Conservation (phyloP, 805 yeast species). For the Pichia manshurica region DNA sequence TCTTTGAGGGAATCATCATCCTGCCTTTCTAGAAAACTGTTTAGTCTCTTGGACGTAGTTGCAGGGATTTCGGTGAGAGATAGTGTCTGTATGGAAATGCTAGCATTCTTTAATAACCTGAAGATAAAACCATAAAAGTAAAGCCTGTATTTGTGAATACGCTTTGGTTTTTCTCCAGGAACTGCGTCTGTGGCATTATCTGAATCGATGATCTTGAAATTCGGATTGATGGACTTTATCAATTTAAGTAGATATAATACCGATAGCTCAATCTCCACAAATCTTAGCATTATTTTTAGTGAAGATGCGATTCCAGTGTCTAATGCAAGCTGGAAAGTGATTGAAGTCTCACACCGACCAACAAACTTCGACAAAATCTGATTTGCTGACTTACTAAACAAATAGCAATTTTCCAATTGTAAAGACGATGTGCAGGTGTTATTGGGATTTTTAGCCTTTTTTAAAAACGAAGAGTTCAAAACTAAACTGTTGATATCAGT, state of each 20-base stretch:
- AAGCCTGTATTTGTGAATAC: slow-evolving; percentile 4
- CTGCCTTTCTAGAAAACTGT: slow-evolving; percentile 2
- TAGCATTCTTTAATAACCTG: slow-evolving; percentile 21
- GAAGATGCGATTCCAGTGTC: slow-evolving; percentile 17
- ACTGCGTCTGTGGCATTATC: neutral
- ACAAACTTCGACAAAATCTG: slow-evolving; percentile 11
- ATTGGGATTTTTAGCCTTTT: neutral
- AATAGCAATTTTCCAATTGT: slow-evolving; percentile 3
- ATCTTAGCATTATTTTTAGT: slow-evolving; percentile 11
- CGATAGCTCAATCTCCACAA: slow-evolving; percentile 17
- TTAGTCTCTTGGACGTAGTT: slow-evolving; percentile 13
- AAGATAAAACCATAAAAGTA: slow-evolving; percentile 17
- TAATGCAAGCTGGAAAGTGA: slow-evolving; percentile 17
- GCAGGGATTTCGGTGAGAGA: slow-evolving; percentile 26
- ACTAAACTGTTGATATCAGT: slow-evolving; percentile 7
- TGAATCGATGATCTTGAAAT: neutral
- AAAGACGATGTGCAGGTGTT: slow-evolving; percentile 10
- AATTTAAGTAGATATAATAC: slow-evolving; percentile 15
- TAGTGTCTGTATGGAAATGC: slow-evolving; percentile 21
- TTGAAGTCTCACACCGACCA: slow-evolving; percentile 5
- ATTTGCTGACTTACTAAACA: neutral
- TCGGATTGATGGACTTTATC: neutral
- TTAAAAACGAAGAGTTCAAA: slow-evolving; percentile 6
- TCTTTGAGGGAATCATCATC: slow-evolving; percentile 7
- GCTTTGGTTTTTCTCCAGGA: neutral